Evolutionary conservation across 306 rosid genomes (phyloP).

Genomic region (Glycine latifolia): DNA sequence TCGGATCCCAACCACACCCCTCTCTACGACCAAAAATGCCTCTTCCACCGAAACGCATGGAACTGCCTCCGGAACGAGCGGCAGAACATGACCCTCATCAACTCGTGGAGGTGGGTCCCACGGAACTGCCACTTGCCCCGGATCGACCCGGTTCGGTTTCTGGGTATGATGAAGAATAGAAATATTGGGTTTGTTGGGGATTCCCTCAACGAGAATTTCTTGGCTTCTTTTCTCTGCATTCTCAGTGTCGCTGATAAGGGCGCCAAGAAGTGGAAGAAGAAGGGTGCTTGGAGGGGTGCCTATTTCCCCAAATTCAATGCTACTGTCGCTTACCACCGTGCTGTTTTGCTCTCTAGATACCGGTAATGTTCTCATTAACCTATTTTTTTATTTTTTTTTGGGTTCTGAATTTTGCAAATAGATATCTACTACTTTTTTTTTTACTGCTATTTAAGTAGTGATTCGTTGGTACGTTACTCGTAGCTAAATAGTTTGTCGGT

Average conservation of each 20-base stretch:
- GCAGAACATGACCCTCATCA: slow-evolving; percentile 67
- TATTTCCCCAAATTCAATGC: slow-evolving; percentile 85
- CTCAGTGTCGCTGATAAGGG: slow-evolving; percentile 77
- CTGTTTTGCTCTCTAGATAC: slow-evolving; percentile 82
- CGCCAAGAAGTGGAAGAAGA: slow-evolving; percentile 85
- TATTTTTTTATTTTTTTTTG: neutral
- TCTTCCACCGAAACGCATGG: slow-evolving; percentile 93
- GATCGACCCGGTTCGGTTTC: slow-evolving; percentile 70
- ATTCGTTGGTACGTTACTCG: neutral
- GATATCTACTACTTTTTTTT: neutral
- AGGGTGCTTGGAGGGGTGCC: slow-evolving; percentile 92
- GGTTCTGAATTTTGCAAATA: slow-evolving; percentile 4
- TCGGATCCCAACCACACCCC: slow-evolving; percentile 68
- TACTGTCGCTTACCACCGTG: slow-evolving; percentile 86
- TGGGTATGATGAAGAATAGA: slow-evolving; percentile 69
- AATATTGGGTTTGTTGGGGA: slow-evolving; percentile 89
- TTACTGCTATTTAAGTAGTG: neutral
- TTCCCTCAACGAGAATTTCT: slow-evolving; percentile 85
- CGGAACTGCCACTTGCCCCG: slow-evolving; percentile 62
- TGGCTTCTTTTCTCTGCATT: slow-evolving; percentile 75
- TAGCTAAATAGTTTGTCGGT: neutral
- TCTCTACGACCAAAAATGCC: slow-evolving; percentile 76
- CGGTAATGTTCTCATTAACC: slow-evolving; percentile 54
- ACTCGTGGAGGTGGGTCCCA: slow-evolving; percentile 87
- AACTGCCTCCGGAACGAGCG: slow-evolving; percentile 86